Percentiles rank a stretch among this genome's conserved stretches.
These are phyloP conservation scores for Lavandula angustifolia DNA, from an alignment of 257 asterid genomes.

Conservation along the genomic window DNA sequence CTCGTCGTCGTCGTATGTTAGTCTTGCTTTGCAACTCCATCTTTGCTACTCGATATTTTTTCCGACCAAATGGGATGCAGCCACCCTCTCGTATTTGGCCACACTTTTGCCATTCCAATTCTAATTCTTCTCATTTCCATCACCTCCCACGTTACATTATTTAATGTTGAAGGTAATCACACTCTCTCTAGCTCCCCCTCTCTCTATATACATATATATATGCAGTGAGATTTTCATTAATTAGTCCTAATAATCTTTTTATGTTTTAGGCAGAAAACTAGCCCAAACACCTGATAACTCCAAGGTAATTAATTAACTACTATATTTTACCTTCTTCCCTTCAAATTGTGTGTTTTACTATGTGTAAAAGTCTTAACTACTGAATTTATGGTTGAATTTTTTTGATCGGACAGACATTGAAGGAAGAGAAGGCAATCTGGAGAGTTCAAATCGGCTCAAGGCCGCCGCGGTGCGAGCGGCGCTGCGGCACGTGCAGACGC, in stretches of 20 bases:
- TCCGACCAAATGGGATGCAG: constrained; percentile 30
- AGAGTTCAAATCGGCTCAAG: constrained; percentile 65
- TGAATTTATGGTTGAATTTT: neutral
- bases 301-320: constrained; percentile 35
- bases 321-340: neutral
- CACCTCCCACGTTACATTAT: constrained; percentile 38
- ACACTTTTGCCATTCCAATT: constrained; percentile 21
- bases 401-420: neutral
- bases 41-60: no score
- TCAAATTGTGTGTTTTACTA: neutral
- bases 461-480: constrained; percentile 80
- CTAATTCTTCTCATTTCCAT: constrained; percentile 32
- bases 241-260: neutral
- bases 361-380: neutral
- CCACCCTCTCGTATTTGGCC: neutral
- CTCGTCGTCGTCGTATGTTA: neutral
- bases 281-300: constrained; percentile 27
- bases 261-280: constrained; percentile 54
- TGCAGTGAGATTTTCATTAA: no score
- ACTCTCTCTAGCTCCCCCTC: neutral
- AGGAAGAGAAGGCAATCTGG: constrained; percentile 37
- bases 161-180: constrained; percentile 50
- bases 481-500: constrained; percentile 61
- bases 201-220: neutral
- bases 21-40: neutral